Base-by-base conservation (phyloP, 2,329 filamentous ascomycete genomes). In the Aspergillus sp. region DNA sequence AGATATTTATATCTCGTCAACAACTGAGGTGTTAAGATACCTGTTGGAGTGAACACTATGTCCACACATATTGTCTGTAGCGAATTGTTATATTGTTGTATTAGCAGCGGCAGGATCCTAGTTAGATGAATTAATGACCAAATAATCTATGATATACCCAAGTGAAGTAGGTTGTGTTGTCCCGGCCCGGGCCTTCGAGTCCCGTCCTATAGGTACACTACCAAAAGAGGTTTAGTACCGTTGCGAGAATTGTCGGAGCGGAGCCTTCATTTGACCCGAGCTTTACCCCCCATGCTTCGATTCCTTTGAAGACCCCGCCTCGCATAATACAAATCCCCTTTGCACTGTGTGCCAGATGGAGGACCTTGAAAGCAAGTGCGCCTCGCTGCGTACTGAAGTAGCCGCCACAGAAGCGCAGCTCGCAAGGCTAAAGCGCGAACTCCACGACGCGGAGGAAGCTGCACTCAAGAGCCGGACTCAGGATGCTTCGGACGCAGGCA, bases 331-430 rank as follows among this genome's bases (percentile, higher is more conserved):
- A 4, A 13, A 27, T 42, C 7, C 9, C 5, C 13, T 20, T 48
- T 17, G 19, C 9, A 11, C 5, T 48, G 2, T 30, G 8, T 30
- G 9, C 27, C 8, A 30, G n/a, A 69, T 69, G 67, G 61, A 63
- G 2, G 58, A 61, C 0, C 48, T 70, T 1, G 67, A 71, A 46
- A 53, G 64, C 12, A 71, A 59, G 13, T 73, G 68, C 59, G 68
- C 68, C 24, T 70, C 72, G 11, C 61, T 75, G 48, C 71, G 68
- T 47, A 67, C 70, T 8, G 73, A 75, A 55, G 77, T 77, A 15
- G 62, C 66, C 8, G 70, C 70, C 6, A 72, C 74, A 3, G 75
- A 77, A 62, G 62, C 65, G 8, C 69, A 74, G 19, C 68, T 77
- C 3, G 64, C 66, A 2, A 64, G 61, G 7, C 64, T 77, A 47